phyloP scores from a whole-genome alignment of 805 yeast species.

The Wickerhamomyces queroliae region DNA sequence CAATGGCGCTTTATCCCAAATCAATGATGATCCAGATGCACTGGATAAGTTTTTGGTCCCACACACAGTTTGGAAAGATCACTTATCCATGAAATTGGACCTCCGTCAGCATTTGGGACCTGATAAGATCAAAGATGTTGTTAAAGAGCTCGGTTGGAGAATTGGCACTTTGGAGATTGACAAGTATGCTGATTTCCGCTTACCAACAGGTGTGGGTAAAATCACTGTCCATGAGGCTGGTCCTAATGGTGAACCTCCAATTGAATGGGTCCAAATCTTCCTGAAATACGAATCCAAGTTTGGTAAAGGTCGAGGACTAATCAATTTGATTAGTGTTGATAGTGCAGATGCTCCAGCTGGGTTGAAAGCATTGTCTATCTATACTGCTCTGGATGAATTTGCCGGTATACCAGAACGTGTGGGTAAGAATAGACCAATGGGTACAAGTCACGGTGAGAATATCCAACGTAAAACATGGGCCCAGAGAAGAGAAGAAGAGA shows the following conservation, averaged over 20 bases:
- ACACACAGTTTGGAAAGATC: conserved; percentile 33
- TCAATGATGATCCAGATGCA: conserved; percentile 8
- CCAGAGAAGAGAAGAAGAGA: conserved; percentile 26
- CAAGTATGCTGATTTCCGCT: conserved; percentile 22
- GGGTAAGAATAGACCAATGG: conserved; percentile 27
- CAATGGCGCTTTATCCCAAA: conserved; percentile 17
- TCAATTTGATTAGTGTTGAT: conserved; percentile 26
- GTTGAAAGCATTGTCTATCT: conserved; percentile 28
- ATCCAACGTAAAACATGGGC: conserved; percentile 31
- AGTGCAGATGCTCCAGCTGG: conserved; percentile 21
- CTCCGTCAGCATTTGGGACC: conserved; percentile 27
- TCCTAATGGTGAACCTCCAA: conserved; percentile 19
- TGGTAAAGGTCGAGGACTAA: conserved; percentile 29
- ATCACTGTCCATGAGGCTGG: conserved; percentile 24
- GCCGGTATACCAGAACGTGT: conserved; percentile 26
- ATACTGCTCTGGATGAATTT: conserved; percentile 29
- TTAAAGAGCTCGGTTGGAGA: conserved; percentile 11
- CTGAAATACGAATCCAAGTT: conserved; percentile 24
- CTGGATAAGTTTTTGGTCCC: conserved; percentile 21
- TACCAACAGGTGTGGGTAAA: conserved; percentile 24
- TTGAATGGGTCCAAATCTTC: conserved; percentile 31
- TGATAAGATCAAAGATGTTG: conserved; percentile 20
- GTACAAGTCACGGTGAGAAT: conserved; percentile 35
- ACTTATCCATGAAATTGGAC: conserved; percentile 27
- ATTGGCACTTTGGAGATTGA: conserved; percentile 25